Conservation (phyloP, 139 green algal genomes). For the Chlorella sp. region DNA sequence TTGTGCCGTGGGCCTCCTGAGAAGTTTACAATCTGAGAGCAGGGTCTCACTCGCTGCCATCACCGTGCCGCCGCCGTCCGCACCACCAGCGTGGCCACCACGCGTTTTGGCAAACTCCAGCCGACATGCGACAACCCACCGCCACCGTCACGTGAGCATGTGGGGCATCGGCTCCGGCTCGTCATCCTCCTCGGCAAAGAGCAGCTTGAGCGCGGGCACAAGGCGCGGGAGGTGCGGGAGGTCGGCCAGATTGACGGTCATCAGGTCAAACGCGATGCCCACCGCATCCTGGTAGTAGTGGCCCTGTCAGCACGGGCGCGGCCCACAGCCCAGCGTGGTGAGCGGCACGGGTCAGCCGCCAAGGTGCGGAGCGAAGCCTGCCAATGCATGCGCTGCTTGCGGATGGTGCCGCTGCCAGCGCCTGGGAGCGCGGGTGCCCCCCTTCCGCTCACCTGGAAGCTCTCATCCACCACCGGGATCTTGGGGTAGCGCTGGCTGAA, state of each 20-base stretch:
- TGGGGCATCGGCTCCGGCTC: background rate
- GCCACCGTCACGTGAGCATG: constrained; percentile 5
- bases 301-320: no score
- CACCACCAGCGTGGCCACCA: no score
- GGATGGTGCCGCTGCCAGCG: background rate
- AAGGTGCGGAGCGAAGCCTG: background rate
- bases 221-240: constrained; percentile 62
- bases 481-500: constrained; percentile 96
- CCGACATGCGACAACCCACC: no score
- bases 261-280: constrained; percentile 95
- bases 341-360: background rate
- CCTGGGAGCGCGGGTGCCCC: background rate
- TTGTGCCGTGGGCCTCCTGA: no score
- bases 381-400: no score
- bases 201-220: constrained; percentile 52
- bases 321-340: background rate
- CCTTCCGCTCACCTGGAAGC: constrained; percentile 19
- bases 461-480: constrained; percentile 68
- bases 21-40: no score
- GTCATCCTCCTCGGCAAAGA: constrained; percentile 69
- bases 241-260: constrained; percentile 87
- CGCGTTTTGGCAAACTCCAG: no score
- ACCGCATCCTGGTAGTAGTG: constrained; percentile 43
- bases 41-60: no score
- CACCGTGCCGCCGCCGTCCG: no score